Evolutionary conservation across 2,329 filamentous ascomycete genomes (phyloP), one percentile per base, ranked within the genome.

Genomic region (Scedosporium aurantiacum): DNA sequence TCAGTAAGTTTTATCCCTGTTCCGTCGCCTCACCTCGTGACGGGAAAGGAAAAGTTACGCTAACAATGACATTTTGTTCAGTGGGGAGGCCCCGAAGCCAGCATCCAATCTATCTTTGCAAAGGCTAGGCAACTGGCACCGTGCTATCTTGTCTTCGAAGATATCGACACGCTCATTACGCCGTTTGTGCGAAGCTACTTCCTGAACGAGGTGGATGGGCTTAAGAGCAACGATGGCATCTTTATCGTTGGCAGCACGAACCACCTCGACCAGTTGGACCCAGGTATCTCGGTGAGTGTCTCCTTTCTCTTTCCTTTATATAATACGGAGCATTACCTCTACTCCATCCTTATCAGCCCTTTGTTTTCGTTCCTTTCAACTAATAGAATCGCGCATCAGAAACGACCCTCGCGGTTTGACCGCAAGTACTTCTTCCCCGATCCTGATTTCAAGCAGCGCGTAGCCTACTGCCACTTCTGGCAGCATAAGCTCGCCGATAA

Each of bases 81-180:
- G 68, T 85, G 71, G 62, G 67, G 66, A 7, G 85, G 85, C 0
- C 84, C 84, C 0, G 83, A 88, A 71, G 78, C 68, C 27, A 73
- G 76, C 21, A 79, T 87, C 61, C 71, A 73, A 23, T 61, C 72
- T 18, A 82, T 87, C 60, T 87, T 87, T 67, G 61, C 63, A 21
- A 83, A 82, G 64, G 87, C 87, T 0, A 75, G 87, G 23, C 75
- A 81, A 64, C 79, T 81, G 63, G 83, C 87, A 0, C 87, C 87
- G 0, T 89, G 86, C 72, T 82, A 88, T 63, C 79, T 90, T 3
- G 82, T 90, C 47, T 87, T 90, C 62, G 87, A 90, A 69, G 87
- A 90, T 64, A 78, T 90, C 4, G 87, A 90, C 69, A 84, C 81
- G 7, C 79, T 89, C 40, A 80, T 90, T 54, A 78, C 77, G 10